Evolutionary conservation across 208 protist species (phyloP), one percentile per base, ranked within the genome.

Genomic region (Acanthamoeba healyi): DNA sequence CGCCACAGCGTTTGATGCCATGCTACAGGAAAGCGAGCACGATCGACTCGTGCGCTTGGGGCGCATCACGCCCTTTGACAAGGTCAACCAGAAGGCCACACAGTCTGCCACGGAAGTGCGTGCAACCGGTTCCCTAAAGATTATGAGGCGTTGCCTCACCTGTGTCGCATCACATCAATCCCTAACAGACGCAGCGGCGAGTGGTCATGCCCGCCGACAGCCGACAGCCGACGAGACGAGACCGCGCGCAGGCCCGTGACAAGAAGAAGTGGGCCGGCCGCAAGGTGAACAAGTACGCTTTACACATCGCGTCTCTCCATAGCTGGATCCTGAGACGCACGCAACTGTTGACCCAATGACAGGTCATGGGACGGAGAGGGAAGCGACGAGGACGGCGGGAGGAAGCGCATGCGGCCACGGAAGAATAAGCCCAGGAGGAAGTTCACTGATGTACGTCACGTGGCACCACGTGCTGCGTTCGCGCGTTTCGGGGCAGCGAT

Each of bases 11-110:
- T 88, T 88, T 29, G 79, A 88, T 32, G 40, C 79, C 38, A 63
- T 63, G 51, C 51, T 88, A 10, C 22, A 88, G 34, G 79, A 88
- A 24, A 88, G 49, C 9, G 51, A 88, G 38, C 79, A 63, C 32
- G 79, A 88, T 40, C 79, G 79, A 14, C 38, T 88, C 46, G 51
- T 88, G 29, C 79, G 79, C 26, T 12, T 42, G n/a, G 79, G 79
- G 15, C 26, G 51, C 29, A 88, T 88, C 17, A 88, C 79, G 10
- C 79, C 79, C n/a, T 88, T 88, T 40, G 79, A 88, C 70, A 88
- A 88, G 22, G 46, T 88, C 40, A 63, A 42, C 46, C 42, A 54
- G 51, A 88, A 51, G 15, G 40, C 79, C n/a, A 88, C 79, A 26
- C 26, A 63, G 19, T 29, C 26, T 10, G 79, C 42, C 32, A 54